Percentiles rank a stretch among this genome's conserved stretches.
These are phyloP conservation scores for Neonothopanus nambi DNA, from an alignment of 1,284 basidiomycete species.

Conservation along the genomic window DNA sequence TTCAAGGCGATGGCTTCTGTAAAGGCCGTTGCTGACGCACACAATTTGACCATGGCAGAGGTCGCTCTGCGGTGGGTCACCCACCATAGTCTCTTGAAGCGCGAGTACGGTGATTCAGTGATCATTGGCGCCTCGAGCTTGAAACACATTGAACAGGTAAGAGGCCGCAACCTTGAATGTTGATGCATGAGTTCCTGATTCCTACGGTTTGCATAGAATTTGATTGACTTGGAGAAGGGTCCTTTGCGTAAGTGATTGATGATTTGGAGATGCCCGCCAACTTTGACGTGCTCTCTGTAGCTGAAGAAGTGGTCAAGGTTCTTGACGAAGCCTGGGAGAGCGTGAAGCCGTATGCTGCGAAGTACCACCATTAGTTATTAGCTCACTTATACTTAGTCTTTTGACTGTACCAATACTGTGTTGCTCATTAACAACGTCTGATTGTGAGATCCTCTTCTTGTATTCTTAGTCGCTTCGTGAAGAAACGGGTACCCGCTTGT, in stretches of 20 bases:
- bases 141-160: slow-evolving; percentile 48
- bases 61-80: slow-evolving; percentile 55
- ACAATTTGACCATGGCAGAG: slow-evolving; percentile 47
- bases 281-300: slow-evolving; percentile 18
- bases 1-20: slow-evolving; percentile 46
- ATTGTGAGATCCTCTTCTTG: no score
- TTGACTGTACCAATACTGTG: no score
- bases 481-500: no score
- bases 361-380: slow-evolving; percentile 29
- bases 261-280: not conserved
- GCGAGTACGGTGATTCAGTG: slow-evolving; percentile 48
- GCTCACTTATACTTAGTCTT: no score
- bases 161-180: not conserved
- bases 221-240: slow-evolving; percentile 57
- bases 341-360: slow-evolving; percentile 33
- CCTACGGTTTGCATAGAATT: slow-evolving; percentile 36
- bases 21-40: slow-evolving; percentile 37
- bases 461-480: no score
- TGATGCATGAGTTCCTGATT: not conserved
- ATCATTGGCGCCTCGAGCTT: slow-evolving; percentile 53
- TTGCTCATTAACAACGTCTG: no score
- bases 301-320: slow-evolving; percentile 37
- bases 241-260: slow-evolving; percentile 44
- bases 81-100: slow-evolving; percentile 50
- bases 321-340: slow-evolving; percentile 41